phyloP scores from a whole-genome alignment of 768 basidiomycete genomes.

The Russula earlei region DNA sequence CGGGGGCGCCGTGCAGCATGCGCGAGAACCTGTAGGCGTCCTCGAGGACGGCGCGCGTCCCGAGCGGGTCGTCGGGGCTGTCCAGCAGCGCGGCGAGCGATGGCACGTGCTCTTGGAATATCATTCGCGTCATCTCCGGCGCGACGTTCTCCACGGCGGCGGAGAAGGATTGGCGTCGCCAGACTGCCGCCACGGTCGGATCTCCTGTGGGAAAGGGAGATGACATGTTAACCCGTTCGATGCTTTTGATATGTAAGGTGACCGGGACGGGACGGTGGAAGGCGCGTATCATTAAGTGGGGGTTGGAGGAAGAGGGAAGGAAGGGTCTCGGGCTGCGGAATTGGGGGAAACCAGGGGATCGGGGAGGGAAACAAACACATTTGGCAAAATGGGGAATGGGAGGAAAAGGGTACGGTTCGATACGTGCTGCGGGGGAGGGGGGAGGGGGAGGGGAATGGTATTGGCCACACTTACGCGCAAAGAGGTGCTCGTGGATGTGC shows the following conservation, averaged over 20 bases:
- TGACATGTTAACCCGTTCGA: too few species aligned
- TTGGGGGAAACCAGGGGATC: too few species aligned
- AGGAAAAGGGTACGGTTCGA: neutral
- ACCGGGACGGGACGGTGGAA: too few species aligned
- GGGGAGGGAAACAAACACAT: too few species aligned
- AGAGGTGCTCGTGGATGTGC: conserved; percentile 82
- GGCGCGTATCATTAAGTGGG: too few species aligned
- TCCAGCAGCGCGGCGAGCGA: conserved; percentile 46
- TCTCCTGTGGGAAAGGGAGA: too few species aligned
- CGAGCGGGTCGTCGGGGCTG: conserved; percentile 23
- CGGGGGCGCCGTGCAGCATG: conserved; percentile 70
- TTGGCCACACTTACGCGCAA: conserved; percentile 50
- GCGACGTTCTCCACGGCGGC: conserved; percentile 75
- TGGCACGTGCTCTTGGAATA: conserved; percentile 66
- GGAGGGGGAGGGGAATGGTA: neutral
- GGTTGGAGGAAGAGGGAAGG: too few species aligned
- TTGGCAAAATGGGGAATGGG: too few species aligned
- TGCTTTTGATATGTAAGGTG: too few species aligned
- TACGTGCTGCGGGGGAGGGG: too few species aligned
- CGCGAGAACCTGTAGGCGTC: conserved; percentile 73
- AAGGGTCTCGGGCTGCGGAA: too few species aligned
- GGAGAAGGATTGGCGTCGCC: conserved; percentile 84
- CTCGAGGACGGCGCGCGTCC: conserved; percentile 52
- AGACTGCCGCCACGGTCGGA: conserved; percentile 80
- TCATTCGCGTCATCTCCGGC: conserved; percentile 54